Evolutionary conservation across 495 filamentous ascomycete species (phyloP).

Genomic region (Sporormia fimetaria): DNA sequence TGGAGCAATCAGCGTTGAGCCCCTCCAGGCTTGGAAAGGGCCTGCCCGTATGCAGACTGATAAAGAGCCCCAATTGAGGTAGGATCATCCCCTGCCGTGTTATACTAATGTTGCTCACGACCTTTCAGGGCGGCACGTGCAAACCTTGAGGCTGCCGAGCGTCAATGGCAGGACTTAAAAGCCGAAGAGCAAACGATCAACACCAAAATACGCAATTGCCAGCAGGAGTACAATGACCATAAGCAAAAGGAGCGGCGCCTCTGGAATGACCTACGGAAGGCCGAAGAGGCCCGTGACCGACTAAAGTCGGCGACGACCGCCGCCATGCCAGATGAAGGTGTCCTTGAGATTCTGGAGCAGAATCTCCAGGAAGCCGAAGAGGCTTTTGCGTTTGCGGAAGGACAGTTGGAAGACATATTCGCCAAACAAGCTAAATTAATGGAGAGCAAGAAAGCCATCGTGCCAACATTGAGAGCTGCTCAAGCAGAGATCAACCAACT

Average conservation of each 20-base stretch:
- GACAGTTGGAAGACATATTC: constrained; percentile 42
- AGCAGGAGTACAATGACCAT: constrained; percentile 37
- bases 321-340: constrained; percentile 49
- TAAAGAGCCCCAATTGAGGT: constrained; percentile 44
- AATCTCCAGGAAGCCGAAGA: constrained; percentile 42
- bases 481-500: constrained; percentile 35
- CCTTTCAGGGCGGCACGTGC: constrained; percentile 29
- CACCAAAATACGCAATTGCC: constrained; percentile 26
- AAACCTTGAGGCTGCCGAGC: constrained; percentile 26
- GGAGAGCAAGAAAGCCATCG: constrained; percentile 35
- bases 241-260: constrained; percentile 39
- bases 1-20: constrained; percentile 29
- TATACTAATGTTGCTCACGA: background rate
- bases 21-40: constrained; percentile 41
- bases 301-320: constrained; percentile 50
- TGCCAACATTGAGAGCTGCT: constrained; percentile 34
- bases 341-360: constrained; percentile 47
- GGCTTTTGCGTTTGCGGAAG: constrained; percentile 37
- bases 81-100: background rate
- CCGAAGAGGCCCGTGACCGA: constrained; percentile 45
- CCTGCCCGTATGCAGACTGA: constrained; percentile 73
- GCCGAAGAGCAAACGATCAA: constrained; percentile 13
- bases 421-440: constrained; percentile 42
- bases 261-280: constrained; percentile 45
- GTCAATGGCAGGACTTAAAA: constrained; percentile 23